Evolutionary conservation across 1,284 basidiomycete genomes (phyloP).

Genomic region (Leccinum fuscescens): DNA sequence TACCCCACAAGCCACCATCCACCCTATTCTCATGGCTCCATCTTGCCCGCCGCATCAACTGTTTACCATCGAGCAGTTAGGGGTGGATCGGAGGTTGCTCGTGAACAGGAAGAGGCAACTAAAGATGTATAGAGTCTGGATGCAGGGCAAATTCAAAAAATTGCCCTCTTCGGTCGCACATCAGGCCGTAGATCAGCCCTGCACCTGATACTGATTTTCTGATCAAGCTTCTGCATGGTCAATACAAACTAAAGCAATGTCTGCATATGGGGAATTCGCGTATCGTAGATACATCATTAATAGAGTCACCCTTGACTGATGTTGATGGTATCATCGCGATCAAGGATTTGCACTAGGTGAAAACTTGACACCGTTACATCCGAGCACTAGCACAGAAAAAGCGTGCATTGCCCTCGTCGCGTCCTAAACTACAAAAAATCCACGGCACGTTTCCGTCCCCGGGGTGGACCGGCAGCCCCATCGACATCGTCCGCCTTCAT

Average conservation of each 20-base stretch:
- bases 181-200: neutral
- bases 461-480: conserved; percentile 24
- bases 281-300: neutral
- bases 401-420: neutral
- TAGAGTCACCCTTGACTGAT: neutral
- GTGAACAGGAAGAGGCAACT: conserved; percentile 90
- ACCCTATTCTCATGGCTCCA: conserved; percentile 43
- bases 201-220: neutral
- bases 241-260: neutral
- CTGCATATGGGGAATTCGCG: neutral
- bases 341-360: neutral
- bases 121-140: conserved; percentile 96
- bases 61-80: conserved; percentile 75
- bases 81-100: conserved; percentile 85
- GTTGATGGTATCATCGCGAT: neutral
- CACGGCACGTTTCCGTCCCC: conserved; percentile 60
- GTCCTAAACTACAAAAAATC: conserved; percentile 45
- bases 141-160: conserved; percentile 78
- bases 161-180: neutral
- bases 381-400: neutral
- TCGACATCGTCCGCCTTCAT: conserved; percentile 8
- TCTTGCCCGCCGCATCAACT: conserved; percentile 41
- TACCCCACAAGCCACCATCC: conserved; percentile 28
- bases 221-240: neutral
- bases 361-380: neutral